phyloP scores from a whole-genome alignment of 305 asterid species.

The Solanum hybrid region DNA sequence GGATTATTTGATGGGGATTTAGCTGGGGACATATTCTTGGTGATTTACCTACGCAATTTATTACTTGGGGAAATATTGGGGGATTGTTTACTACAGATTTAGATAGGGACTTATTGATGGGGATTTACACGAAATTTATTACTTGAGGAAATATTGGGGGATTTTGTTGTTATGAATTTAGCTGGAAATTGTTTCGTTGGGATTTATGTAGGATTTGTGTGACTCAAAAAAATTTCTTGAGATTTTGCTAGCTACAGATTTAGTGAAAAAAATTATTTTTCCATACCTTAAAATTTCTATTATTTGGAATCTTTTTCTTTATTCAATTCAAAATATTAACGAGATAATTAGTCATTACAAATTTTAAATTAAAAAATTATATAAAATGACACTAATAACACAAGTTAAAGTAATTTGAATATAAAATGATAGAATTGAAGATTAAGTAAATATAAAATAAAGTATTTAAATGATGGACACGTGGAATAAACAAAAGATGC shows the following conservation, averaged over 20 bases:
- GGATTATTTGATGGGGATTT: too few species aligned
- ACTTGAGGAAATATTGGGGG: neutral
- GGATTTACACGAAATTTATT: neutral
- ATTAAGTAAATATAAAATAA: neutral
- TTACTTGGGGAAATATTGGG: neutral
- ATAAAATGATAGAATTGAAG: neutral
- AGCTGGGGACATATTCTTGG: neutral
- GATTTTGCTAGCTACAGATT: neutral
- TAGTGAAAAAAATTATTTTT: neutral
- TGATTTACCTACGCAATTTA: neutral
- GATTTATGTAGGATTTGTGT: neutral
- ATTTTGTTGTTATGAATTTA: neutral
- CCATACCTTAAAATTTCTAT: neutral
- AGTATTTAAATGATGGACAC: neutral
- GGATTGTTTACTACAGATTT: neutral
- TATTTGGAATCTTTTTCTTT: neutral
- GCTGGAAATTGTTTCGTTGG: neutral
- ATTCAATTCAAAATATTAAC: neutral
- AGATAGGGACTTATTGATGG: neutral
- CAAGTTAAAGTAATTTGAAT: neutral
- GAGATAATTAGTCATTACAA: neutral
- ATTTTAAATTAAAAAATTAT: too few species aligned
- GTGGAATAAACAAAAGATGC: neutral
- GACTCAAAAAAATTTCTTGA: accelerated
- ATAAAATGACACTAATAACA: neutral